These are phyloP conservation scores for Ophiosphaerella korrae DNA, from an alignment of 2,329 filamentous ascomycete genomes.

Conservation along the genomic window DNA sequence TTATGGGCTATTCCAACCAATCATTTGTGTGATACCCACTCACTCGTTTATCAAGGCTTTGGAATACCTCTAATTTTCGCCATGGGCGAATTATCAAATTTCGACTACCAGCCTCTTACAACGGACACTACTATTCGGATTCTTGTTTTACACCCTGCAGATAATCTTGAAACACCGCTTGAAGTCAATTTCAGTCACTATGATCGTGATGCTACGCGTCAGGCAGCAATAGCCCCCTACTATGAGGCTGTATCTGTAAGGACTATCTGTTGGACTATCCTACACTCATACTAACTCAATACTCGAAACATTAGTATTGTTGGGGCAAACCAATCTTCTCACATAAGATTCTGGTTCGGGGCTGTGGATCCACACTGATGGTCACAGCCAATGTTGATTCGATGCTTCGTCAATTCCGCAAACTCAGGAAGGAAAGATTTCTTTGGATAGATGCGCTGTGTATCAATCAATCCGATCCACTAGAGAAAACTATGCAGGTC, in stretches of 20 bases:
- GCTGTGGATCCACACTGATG: background rate
- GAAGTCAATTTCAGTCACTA: background rate
- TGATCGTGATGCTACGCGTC: background rate
- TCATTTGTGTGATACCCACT: no score
- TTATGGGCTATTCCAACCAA: no score
- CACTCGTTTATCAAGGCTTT: no score
- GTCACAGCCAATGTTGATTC: background rate
- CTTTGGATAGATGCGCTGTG: conserved; percentile 11
- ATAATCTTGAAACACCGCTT: background rate
- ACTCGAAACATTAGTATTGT: background rate
- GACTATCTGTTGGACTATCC: no score
- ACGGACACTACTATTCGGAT: background rate
- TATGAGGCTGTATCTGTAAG: conserved; percentile 3
- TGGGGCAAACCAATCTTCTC: conserved; percentile 1
- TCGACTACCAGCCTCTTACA: background rate
- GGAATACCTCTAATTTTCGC: no score
- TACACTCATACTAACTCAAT: no score
- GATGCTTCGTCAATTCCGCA: background rate
- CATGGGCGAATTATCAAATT: no score
- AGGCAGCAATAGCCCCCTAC: background rate
- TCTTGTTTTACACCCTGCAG: background rate
- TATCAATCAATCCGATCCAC: conserved; percentile 6
- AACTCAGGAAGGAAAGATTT: background rate
- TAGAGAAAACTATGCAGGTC: conserved; percentile 1
- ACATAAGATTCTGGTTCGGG: background rate